Percentiles rank a stretch among this genome's conserved stretches.
Evolutionary conservation across 495 filamentous ascomycete genomes (phyloP).

Genomic region (Pseudevernia furfuracea): DNA sequence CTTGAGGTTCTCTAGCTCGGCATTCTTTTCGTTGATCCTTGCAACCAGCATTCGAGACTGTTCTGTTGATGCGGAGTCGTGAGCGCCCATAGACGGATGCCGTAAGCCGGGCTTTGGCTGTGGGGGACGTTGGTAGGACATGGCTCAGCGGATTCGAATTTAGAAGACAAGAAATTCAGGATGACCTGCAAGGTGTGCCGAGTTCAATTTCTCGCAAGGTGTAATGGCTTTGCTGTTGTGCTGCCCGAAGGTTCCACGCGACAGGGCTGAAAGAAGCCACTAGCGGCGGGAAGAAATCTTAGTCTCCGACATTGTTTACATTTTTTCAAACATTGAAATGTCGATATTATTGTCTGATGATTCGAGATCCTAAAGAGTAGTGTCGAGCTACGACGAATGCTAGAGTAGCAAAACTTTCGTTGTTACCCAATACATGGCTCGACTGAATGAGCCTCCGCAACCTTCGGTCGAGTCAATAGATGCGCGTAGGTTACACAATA

Average conservation of each 20-base stretch:
- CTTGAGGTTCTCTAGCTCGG: conserved; percentile 81
- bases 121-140: conserved; percentile 50
- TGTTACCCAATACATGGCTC: conserved; percentile 54
- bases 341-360: not conserved
- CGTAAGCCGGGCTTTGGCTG: conserved; percentile 56
- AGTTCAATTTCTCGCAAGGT: not conserved
- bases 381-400: not conserved
- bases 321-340: not conserved
- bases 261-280: conserved; percentile 5
- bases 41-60: conserved; percentile 77
- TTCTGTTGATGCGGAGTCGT: conserved; percentile 20
- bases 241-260: not conserved
- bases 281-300: conserved; percentile 6
- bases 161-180: not conserved
- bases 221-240: not conserved
- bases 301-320: conserved; percentile 14
- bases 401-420: not conserved
- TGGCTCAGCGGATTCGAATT: conserved; percentile 23
- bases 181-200: not conserved
- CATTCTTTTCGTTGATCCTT: conserved; percentile 87
- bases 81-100: conserved; percentile 48
- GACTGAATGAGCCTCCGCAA: conserved; percentile 74
- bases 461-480: conserved; percentile 66
- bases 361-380: not conserved
- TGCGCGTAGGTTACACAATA: conserved; percentile 53